A percentile compares a stretch with the other conserved stretches of the same genome.
Evolutionary conservation across 1,139 yeast genomes (phyloP).

Genomic region (Suhomyces chickasaworum): DNA sequence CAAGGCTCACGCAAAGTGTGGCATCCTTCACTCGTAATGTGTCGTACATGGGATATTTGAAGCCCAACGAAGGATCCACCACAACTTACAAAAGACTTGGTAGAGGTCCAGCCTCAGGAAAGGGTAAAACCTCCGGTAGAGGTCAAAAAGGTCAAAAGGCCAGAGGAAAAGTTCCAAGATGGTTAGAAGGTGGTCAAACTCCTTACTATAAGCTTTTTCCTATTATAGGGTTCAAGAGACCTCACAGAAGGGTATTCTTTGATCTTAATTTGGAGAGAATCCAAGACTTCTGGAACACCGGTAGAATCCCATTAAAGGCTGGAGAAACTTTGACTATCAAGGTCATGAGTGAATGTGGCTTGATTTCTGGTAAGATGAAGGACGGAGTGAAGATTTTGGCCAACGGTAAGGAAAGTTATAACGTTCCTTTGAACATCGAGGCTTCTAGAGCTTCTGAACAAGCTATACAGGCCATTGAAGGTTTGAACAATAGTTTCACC

Average conservation of each 20-base stretch:
- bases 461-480: conserved; percentile 75
- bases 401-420: conserved; percentile 58
- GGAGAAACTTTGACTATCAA: conserved; percentile 65
- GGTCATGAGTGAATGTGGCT: conserved; percentile 70
- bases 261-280: conserved; percentile 61
- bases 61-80: conserved; percentile 46
- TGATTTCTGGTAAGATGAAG: conserved; percentile 67
- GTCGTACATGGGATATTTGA: conserved; percentile 40
- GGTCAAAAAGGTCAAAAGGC: conserved; percentile 99
- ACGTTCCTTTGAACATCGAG: conserved; percentile 68
- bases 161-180: conserved; percentile 82
- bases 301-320: conserved; percentile 64
- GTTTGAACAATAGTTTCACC: conserved; percentile 68
- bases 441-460: conserved; percentile 77
- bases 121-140: conserved; percentile 93
- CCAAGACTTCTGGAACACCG: conserved; percentile 63
- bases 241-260: conserved; percentile 49
- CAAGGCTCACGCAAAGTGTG: conserved; percentile 11
- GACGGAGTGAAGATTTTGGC: conserved; percentile 86
- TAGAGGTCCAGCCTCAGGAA: conserved; percentile 94
- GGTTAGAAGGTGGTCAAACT: conserved; percentile 99
- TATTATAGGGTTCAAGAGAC: conserved; percentile 80
- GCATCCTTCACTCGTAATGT: conserved; percentile 14
- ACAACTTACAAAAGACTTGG: conserved; percentile 71
- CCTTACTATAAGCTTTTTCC: conserved; percentile 90